Percentiles rank a stretch among this genome's conserved stretches.
phyloP scores from a whole-genome alignment of 2,329 filamentous ascomycete species.

The Exophiala calicioides region DNA sequence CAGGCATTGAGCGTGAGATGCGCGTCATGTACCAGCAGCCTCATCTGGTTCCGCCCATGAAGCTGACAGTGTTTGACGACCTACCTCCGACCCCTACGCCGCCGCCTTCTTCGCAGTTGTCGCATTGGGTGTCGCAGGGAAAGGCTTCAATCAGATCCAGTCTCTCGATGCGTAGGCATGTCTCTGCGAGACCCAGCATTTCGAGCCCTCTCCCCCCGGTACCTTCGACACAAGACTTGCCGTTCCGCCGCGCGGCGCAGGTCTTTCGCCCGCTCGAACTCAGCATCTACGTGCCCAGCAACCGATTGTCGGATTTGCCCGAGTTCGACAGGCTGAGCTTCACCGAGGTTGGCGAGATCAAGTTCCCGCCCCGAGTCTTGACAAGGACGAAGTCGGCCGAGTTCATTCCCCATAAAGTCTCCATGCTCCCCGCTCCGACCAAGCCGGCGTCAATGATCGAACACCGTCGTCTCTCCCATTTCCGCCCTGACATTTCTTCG shows the following conservation, averaged over 20 bases:
- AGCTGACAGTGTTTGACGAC: conserved; percentile 44
- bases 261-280: conserved; percentile 48
- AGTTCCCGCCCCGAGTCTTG: conserved; percentile 39
- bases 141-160: conserved; percentile 45
- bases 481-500: conserved; percentile 20
- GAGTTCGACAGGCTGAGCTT: conserved; percentile 44
- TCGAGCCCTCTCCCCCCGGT: conserved; percentile 38
- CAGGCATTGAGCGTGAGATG: conserved; percentile 46
- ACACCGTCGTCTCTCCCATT: conserved; percentile 19
- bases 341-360: conserved; percentile 33
- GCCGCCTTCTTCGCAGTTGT: conserved; percentile 36
- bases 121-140: conserved; percentile 43
- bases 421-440: conserved; percentile 17
- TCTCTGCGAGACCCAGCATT: conserved; percentile 39
- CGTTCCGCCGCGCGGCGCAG: conserved; percentile 23
- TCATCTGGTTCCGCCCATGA: conserved; percentile 49
- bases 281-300: conserved; percentile 48
- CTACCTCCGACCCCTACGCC: conserved; percentile 38
- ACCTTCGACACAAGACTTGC: conserved; percentile 16
- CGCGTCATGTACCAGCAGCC: conserved; percentile 47
- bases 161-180: conserved; percentile 40
- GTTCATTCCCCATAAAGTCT: conserved; percentile 19
- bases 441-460: conserved; percentile 31
- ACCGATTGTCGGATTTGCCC: conserved; percentile 48
- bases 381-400: conserved; percentile 30